Percentiles rank a stretch among this genome's conserved stretches.
phyloP scores from a whole-genome alignment of 768 basidiomycete genomes.

The Royoungia palumana region DNA sequence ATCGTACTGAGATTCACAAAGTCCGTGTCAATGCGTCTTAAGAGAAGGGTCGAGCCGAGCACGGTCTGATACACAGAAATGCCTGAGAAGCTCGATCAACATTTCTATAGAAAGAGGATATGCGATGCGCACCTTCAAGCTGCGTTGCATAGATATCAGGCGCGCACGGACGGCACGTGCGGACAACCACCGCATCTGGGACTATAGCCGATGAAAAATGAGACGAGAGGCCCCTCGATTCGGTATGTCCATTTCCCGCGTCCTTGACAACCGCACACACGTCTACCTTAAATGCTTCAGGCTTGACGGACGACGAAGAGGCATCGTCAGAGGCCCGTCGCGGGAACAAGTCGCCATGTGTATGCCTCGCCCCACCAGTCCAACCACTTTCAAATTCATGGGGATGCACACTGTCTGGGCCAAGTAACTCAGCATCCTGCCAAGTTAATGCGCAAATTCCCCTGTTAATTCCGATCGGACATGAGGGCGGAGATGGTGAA shows the following conservation, averaged over 20 bases:
- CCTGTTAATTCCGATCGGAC: conserved; percentile 4
- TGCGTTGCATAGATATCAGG: conserved; percentile 66
- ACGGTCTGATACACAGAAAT: conserved; percentile 73
- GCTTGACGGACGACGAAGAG: not conserved
- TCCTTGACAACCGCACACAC: conserved; percentile 5
- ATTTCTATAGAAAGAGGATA: not conserved
- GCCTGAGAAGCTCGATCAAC: conserved; percentile 38
- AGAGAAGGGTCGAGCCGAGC: conserved; percentile 50
- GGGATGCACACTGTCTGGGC: conserved; percentile 42
- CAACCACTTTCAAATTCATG: conserved; percentile 40
- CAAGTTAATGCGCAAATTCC: conserved; percentile 32
- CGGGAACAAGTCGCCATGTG: conserved; percentile 7
- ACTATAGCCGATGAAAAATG: conserved; percentile 3
- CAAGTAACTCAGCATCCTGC: conserved; percentile 44
- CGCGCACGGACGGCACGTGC: conserved; percentile 59
- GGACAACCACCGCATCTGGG: conserved; percentile 48
- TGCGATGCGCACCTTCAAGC: conserved; percentile 56
- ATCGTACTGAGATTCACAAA: conserved; percentile 64
- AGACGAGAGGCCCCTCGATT: not conserved
- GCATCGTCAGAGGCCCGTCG: not conserved
- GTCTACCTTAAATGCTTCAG: conserved; percentile 3
- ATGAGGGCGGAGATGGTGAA: conserved; percentile 9
- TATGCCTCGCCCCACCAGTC: conserved; percentile 24
- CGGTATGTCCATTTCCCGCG: conserved; percentile 1
- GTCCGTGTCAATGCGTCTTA: conserved; percentile 76